Conservation (phyloP, 2,329 filamentous ascomycete species). For the Phoma sp. region DNA sequence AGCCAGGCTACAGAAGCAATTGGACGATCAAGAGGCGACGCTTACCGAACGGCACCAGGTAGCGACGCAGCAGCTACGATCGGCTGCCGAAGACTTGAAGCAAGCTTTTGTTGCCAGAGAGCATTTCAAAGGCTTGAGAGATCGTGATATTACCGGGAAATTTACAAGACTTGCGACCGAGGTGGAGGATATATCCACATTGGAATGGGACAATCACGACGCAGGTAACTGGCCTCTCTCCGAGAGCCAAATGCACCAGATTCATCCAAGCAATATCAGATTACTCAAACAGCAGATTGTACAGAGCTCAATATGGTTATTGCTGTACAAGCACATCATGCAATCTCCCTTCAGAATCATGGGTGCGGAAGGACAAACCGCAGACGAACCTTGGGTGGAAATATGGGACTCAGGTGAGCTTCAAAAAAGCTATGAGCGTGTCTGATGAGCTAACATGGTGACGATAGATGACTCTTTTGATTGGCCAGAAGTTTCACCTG, state of each 20-base stretch:
- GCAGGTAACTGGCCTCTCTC: conserved; percentile 15
- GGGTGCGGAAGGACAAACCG: conserved; percentile 12
- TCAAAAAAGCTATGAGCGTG: background rate
- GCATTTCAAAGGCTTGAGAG: conserved; percentile 25
- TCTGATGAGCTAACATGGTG: background rate
- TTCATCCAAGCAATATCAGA: conserved; percentile 8
- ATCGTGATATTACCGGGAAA: conserved; percentile 10
- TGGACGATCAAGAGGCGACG: background rate
- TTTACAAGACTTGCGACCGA: conserved; percentile 14
- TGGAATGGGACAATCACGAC: conserved; percentile 20
- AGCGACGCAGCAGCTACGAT: background rate
- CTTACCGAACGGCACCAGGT: background rate
- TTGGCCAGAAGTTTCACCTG: conserved; percentile 16
- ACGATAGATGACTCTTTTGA: background rate
- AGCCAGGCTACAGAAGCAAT: background rate
- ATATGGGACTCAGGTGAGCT: conserved; percentile 15
- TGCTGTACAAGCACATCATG: conserved; percentile 19
- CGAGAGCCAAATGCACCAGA: conserved; percentile 7
- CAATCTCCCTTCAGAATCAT: conserved; percentile 20
- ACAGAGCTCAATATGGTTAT: conserved; percentile 20
- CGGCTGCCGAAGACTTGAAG: conserved; percentile 14
- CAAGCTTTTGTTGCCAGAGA: conserved; percentile 13
- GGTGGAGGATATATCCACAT: conserved; percentile 18
- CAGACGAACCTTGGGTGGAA: conserved; percentile 12
- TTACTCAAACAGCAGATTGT: conserved; percentile 23